phyloP scores from a whole-genome alignment of 1,139 yeast genomes.

The Scheffersomyces titani region DNA sequence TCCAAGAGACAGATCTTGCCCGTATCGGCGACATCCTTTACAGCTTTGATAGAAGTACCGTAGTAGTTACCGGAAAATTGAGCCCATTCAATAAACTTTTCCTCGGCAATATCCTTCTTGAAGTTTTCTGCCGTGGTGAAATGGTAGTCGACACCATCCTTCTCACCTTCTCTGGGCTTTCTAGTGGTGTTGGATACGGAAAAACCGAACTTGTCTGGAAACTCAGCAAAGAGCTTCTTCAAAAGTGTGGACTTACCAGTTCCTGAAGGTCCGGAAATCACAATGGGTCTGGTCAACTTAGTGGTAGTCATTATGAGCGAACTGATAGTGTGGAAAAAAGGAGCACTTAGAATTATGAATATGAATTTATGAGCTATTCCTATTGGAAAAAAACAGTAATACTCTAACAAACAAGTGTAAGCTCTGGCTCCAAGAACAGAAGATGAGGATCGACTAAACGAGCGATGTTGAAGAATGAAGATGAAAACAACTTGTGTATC shows the following conservation, averaged over 20 bases:
- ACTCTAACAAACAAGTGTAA: not conserved
- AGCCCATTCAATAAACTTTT: slow-evolving; percentile 95
- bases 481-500: not conserved
- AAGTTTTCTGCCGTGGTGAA: slow-evolving; percentile 79
- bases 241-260: slow-evolving; percentile 94
- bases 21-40: slow-evolving; percentile 65
- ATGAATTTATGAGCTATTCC: not conserved
- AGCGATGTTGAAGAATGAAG: not conserved
- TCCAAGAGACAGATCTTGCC: slow-evolving; percentile 86
- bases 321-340: not conserved
- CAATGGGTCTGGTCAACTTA: slow-evolving; percentile 69
- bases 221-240: slow-evolving; percentile 87
- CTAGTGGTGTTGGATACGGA: slow-evolving; percentile 95
- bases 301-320: not conserved
- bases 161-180: slow-evolving; percentile 88
- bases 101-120: slow-evolving; percentile 67
- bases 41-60: slow-evolving; percentile 89
- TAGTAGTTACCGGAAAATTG: slow-evolving; percentile 96
- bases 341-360: not conserved
- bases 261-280: slow-evolving; percentile 96
- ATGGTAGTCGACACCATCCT: slow-evolving; percentile 85
- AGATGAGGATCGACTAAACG: not conserved
- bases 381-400: not conserved
- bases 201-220: slow-evolving; percentile 86
- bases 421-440: not conserved